Conservation (phyloP, 805 yeast species). For the Brettanomyces naardenensis region DNA sequence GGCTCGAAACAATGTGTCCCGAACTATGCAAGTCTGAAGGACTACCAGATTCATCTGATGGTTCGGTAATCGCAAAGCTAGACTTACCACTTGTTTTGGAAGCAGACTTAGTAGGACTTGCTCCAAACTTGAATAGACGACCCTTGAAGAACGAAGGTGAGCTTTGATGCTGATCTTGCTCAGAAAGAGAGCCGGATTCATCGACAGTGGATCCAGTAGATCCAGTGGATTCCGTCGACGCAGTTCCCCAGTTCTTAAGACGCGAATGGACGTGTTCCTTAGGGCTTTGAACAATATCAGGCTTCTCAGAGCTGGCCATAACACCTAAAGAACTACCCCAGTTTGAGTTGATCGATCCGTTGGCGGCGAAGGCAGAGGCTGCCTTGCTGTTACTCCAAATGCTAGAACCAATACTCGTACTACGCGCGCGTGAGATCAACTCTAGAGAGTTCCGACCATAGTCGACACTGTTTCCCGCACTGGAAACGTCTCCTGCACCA, state of each 20-base stretch:
- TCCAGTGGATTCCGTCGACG: neutral
- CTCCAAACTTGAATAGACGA: conserved; percentile 30
- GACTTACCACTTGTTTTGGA: conserved; percentile 19
- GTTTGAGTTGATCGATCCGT: neutral
- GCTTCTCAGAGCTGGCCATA: conserved; percentile 8
- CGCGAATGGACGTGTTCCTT: neutral
- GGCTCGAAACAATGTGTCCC: conserved; percentile 11
- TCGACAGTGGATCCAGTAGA: conserved; percentile 3
- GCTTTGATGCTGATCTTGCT: conserved; percentile 12
- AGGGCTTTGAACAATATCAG: neutral
- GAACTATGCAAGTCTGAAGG: conserved; percentile 2
- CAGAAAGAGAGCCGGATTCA: conserved; percentile 5
- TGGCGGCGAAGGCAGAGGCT: neutral
- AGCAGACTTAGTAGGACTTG: conserved; percentile 23
- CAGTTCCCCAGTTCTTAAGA: neutral
- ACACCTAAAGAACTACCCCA: conserved; percentile 7
- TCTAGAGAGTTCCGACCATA: conserved; percentile 1
- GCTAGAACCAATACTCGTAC: conserved; percentile 28
- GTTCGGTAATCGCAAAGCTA: conserved; percentile 2
- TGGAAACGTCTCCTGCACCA: conserved; percentile 2
- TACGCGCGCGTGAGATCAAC: conserved; percentile 20
- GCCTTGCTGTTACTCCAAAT: conserved; percentile 22
- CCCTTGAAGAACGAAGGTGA: conserved; percentile 32
- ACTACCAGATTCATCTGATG: conserved; percentile 8
- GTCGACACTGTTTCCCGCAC: conserved; percentile 2